Conservation (phyloP, 495 filamentous ascomycete species). For the Penicillium diatomitis region DNA sequence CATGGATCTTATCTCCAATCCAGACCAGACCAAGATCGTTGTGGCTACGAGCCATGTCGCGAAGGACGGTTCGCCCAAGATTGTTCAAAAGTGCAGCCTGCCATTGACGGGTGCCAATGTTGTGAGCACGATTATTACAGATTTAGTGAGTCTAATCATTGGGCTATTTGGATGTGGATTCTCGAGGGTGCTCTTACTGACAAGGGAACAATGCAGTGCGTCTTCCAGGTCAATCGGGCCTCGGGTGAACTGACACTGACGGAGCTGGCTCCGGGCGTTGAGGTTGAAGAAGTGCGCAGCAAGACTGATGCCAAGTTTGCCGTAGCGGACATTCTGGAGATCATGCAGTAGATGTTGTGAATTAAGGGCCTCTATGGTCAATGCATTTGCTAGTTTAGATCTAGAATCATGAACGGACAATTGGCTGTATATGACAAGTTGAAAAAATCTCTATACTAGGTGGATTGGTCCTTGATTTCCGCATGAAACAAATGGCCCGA, state of each 20-base stretch:
- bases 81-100: slow-evolving; percentile 75
- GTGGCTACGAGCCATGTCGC: slow-evolving; percentile 89
- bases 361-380: not conserved
- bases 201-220: slow-evolving; percentile 34
- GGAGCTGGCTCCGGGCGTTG: slow-evolving; percentile 77
- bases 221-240: slow-evolving; percentile 79
- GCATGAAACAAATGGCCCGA: too few relatives aligned
- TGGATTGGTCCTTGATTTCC: too few relatives aligned
- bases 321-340: slow-evolving; percentile 60
- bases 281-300: slow-evolving; percentile 71
- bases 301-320: slow-evolving; percentile 80
- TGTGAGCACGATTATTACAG: slow-evolving; percentile 86
- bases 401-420: too few relatives aligned
- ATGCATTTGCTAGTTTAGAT: not conserved
- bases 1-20: slow-evolving; percentile 89
- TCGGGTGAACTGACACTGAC: slow-evolving; percentile 65
- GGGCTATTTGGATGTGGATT: too few relatives aligned
- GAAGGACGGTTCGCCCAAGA: slow-evolving; percentile 82
- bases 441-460: too few relatives aligned
- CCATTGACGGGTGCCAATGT: slow-evolving; percentile 78
- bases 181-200: not conserved
- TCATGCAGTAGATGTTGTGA: slow-evolving; percentile 53
- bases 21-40: slow-evolving; percentile 76
- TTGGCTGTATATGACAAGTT: too few relatives aligned
- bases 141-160: slow-evolving; percentile 50